These are phyloP conservation scores for Mallotus nudiflorus DNA, from an alignment of 345 rosid species.

Conservation along the genomic window DNA sequence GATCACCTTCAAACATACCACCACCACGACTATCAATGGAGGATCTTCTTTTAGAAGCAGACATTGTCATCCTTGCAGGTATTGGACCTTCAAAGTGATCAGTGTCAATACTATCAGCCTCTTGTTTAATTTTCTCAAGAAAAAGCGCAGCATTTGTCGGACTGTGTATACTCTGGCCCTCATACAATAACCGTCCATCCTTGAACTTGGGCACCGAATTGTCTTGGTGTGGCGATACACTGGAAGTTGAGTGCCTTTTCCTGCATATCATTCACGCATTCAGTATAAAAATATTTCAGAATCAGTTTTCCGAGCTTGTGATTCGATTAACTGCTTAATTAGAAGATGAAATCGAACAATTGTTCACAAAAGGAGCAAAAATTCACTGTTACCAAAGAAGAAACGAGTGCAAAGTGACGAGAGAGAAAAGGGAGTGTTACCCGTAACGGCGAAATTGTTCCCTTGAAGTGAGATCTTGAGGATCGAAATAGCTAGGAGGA, in stretches of 20 bases:
- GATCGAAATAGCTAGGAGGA: slow-evolving; percentile 69
- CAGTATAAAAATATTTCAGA: no score
- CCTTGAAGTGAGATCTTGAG: slow-evolving; percentile 61
- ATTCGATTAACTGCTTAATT: no score
- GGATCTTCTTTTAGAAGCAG: slow-evolving; percentile 54
- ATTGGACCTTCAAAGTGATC: slow-evolving; percentile 51
- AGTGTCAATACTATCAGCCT: slow-evolving; percentile 57
- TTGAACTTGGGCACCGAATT: slow-evolving; percentile 49
- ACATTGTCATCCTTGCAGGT: slow-evolving; percentile 36
- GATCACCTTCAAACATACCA: slow-evolving; percentile 45
- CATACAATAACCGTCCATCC: slow-evolving; percentile 66
- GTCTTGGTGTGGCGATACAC: slow-evolving; percentile 56
- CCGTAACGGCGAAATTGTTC: slow-evolving; percentile 91
- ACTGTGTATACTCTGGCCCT: slow-evolving; percentile 77
- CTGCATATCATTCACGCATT: slow-evolving; percentile 37
- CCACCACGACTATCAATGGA: slow-evolving; percentile 39
- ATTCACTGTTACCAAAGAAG: neutral
- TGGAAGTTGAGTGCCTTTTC: slow-evolving; percentile 63
- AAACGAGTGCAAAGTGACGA: no score
- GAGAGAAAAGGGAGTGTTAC: slow-evolving; percentile 31
- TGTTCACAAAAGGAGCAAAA: no score
- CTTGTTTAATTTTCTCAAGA: slow-evolving; percentile 92
- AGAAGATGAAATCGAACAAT: neutral
- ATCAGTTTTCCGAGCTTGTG: no score
- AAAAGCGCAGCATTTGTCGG: slow-evolving; percentile 89